Base-by-base conservation (phyloP, 2,329 filamentous ascomycete species). In the Fusarium nelsonii region DNA sequence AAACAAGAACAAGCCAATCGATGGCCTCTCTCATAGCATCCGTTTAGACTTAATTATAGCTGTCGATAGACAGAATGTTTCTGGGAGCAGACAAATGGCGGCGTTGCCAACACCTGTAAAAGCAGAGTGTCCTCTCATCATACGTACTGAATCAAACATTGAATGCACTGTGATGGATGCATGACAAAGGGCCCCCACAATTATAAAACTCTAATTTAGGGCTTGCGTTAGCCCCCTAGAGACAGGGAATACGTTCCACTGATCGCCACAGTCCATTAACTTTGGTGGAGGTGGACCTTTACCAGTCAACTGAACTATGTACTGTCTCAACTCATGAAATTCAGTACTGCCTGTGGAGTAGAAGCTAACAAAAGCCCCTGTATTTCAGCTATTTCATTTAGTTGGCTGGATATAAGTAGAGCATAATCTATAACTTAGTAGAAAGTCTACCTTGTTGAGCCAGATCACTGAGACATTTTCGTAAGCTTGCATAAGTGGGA, bases 151-250 rank as follows among this genome's bases (percentile, higher is more conserved):
- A 9, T 33, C 32, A 14, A 3, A 20, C 37, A 18, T 12, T 40
- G 18, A n/a, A n/a, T n/a, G n/a, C n/a, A n/a, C n/a, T n/a, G n/a
- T n/a, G n/a, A n/a, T n/a, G n/a, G n/a, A n/a, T n/a, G n/a, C n/a
- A n/a, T n/a, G n/a, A n/a, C n/a, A n/a, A n/a, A 16, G 26, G 12
- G 26, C 12, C 23, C 23, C 23, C 23, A 18, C 20, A 44, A 30
- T 44, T 28, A n/a, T 8, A 10, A 28, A 44, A 44, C 41, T 41
- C 45, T 39, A 56, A 65, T 5, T 43, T 51, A 66, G 64, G n/a
- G 8, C 46, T 51, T 8, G 4, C 4, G 3, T 2, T 8, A 7
- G 7, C 8, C 10, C 7, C 8, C n/a, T 8, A 3, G 10, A n/a
- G 28, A 44, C 41, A 44, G 23, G 41, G 41, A 16, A 20, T 20